Percentiles rank a stretch among this genome's conserved stretches.
phyloP scores from a whole-genome alignment of 2,329 filamentous ascomycete genomes.

The Sarocladium kiliense region DNA sequence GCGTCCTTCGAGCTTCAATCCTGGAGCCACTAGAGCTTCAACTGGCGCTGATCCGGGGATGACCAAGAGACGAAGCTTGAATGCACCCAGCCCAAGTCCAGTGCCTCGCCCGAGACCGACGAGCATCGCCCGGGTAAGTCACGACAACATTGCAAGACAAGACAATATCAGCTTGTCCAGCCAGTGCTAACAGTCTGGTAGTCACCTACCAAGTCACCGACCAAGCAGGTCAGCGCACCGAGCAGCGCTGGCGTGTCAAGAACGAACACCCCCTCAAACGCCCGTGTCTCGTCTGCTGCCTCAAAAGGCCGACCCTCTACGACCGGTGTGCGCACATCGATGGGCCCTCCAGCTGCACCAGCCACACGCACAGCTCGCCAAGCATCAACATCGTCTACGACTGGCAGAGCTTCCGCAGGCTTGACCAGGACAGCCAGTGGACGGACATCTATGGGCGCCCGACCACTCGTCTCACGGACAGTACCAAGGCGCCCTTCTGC shows the following conservation, averaged over 20 bases:
- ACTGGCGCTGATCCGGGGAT: slow-evolving; percentile 46
- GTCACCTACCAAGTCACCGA: slow-evolving; percentile 76
- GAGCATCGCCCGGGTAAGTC: slow-evolving; percentile 52
- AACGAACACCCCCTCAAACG: slow-evolving; percentile 59
- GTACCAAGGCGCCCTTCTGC: slow-evolving; percentile 39
- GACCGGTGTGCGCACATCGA: slow-evolving; percentile 54
- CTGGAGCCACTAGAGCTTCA: slow-evolving; percentile 32
- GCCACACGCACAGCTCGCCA: slow-evolving; percentile 37
- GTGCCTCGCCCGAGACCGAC: slow-evolving; percentile 53
- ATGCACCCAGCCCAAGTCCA: slow-evolving; percentile 68
- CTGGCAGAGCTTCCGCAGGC: slow-evolving; percentile 24
- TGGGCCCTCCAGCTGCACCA: slow-evolving; percentile 59
- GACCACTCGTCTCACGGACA: slow-evolving; percentile 31
- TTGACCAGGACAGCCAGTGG: slow-evolving; percentile 33
- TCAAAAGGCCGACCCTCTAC: slow-evolving; percentile 51
- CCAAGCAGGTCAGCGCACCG: slow-evolving; percentile 60
- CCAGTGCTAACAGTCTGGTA: slow-evolving; percentile 24
- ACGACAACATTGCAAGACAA: not conserved
- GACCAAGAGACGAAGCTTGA: slow-evolving; percentile 62
- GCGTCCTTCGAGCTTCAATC: slow-evolving; percentile 46
- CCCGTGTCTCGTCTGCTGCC: slow-evolving; percentile 37
- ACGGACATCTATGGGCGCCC: slow-evolving; percentile 32
- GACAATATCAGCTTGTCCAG: not conserved
- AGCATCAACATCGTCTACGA: slow-evolving; percentile 36
- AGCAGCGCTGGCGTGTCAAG: slow-evolving; percentile 56